A percentile compares a stretch with the other conserved stretches of the same genome.
These are phyloP conservation scores for Lasiodiplodia sp. DNA, from an alignment of 2,329 filamentous ascomycete genomes.

Conservation along the genomic window DNA sequence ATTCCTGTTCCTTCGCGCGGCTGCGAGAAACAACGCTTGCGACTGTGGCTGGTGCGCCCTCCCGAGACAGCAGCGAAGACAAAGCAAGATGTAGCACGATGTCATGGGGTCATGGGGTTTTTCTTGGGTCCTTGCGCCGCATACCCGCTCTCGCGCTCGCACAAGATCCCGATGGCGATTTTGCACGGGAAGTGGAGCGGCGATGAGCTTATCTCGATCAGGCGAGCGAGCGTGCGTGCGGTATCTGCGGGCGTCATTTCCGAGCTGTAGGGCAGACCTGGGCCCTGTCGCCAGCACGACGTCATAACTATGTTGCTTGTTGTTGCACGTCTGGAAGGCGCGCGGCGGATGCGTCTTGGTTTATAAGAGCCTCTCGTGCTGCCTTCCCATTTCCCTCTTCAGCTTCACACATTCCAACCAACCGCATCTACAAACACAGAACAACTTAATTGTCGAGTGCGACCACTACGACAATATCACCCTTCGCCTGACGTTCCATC, in stretches of 20 bases:
- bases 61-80: neutral
- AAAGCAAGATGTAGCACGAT: neutral
- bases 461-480: neutral
- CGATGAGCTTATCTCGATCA: slow-evolving; percentile 18
- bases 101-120: slow-evolving; percentile 18
- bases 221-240: neutral
- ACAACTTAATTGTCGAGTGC: neutral
- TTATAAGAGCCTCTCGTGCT: slow-evolving; percentile 18
- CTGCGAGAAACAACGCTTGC: neutral
- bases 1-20: slow-evolving; percentile 3
- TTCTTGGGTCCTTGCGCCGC: neutral
- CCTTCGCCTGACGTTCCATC: neutral
- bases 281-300: neutral
- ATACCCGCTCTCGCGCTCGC: neutral
- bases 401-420: neutral
- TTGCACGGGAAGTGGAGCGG: neutral
- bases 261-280: neutral
- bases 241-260: slow-evolving; percentile 18
- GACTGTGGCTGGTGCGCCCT: slow-evolving; percentile 16
- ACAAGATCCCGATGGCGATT: neutral
- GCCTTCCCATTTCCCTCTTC: neutral
- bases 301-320: slow-evolving; percentile 20
- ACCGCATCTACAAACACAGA: slow-evolving; percentile 5
- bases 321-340: slow-evolving; percentile 10
- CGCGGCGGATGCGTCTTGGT: neutral